phyloP scores from a whole-genome alignment of 768 basidiomycete genomes.

The Termitomyces sp. region DNA sequence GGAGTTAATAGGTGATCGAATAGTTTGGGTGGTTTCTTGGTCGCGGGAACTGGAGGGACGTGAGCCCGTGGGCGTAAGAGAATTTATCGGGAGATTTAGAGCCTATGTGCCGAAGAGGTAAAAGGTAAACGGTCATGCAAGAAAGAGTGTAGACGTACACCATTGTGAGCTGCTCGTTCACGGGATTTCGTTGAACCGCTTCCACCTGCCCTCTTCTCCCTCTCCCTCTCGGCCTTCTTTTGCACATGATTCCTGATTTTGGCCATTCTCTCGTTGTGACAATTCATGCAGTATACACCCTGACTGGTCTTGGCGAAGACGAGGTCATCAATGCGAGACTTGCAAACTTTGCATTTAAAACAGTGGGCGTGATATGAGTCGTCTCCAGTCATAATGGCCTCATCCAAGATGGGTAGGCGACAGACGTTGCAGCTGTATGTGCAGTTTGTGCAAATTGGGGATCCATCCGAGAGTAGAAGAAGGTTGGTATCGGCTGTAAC shows the following conservation, averaged over 20 bases:
- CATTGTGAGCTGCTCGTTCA: slow-evolving; percentile 34
- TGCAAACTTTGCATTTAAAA: slow-evolving; percentile 97
- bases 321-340: slow-evolving; percentile 92
- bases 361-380: slow-evolving; percentile 98
- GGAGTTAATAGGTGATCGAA: slow-evolving; percentile 27
- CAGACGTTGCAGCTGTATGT: slow-evolving; percentile 97
- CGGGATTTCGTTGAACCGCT: slow-evolving; percentile 42
- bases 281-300: slow-evolving; percentile 98
- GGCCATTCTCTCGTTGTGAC: slow-evolving; percentile 96
- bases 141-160: slow-evolving; percentile 34
- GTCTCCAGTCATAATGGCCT: slow-evolving; percentile 99
- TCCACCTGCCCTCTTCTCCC: slow-evolving; percentile 39
- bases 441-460: slow-evolving; percentile 93
- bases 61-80: slow-evolving; percentile 7
- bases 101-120: not conserved
- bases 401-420: slow-evolving; percentile 91
- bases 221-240: slow-evolving; percentile 73
- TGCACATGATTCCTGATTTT: slow-evolving; percentile 89
- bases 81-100: slow-evolving; percentile 7
- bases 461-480: slow-evolving; percentile 94
- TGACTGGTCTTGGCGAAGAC: slow-evolving; percentile 98
- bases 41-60: slow-evolving; percentile 24
- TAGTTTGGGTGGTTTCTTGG: slow-evolving; percentile 7
- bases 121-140: slow-evolving; percentile 4
- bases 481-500: slow-evolving; percentile 97